Conservation (phyloP, 83 land plant species). For the Picea abies region DNA sequence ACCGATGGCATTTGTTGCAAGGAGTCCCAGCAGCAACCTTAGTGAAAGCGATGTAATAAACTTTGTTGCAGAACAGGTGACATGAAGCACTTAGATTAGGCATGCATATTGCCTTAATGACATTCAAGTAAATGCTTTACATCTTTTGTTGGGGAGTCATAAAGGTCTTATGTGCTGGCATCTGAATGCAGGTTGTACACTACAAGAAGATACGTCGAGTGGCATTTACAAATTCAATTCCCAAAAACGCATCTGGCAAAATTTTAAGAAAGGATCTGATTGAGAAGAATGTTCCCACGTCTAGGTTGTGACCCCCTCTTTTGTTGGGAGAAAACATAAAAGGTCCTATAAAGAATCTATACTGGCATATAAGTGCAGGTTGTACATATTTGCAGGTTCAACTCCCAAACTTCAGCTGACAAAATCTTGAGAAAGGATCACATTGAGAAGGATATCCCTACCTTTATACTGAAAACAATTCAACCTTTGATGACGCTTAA, state of each 20-base stretch:
- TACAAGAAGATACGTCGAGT: conserved; percentile 84
- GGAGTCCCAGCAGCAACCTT: conserved; percentile 24
- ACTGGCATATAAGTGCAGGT: conserved; percentile 40
- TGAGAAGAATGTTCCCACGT: conserved; percentile 37
- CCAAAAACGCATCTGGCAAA: conserved; percentile 93
- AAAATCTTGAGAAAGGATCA: conserved; percentile 84
- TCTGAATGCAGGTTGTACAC: conserved; percentile 70
- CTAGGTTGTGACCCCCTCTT: conserved; percentile 36
- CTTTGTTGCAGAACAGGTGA: conserved; percentile 61
- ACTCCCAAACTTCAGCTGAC: conserved; percentile 88
- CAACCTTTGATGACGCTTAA: neutral
- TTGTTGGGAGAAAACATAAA: neutral
- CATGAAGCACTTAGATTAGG: too few relatives aligned
- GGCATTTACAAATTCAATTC: conserved; percentile 59
- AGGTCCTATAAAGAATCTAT: neutral
- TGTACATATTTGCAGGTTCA: conserved; percentile 70
- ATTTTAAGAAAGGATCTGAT: conserved; percentile 80
- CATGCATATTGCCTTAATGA: neutral
- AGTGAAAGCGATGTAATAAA: conserved; percentile 39
- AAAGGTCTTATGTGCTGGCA: neutral
- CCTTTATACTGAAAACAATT: conserved; percentile 41
- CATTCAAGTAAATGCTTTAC: neutral
- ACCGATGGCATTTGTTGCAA: conserved; percentile 71
- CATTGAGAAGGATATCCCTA: conserved; percentile 40
- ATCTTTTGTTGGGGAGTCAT: neutral